Evolutionary conservation across 2,329 filamentous ascomycete species (phyloP), one percentile per base, ranked within the genome.

Genomic region (Ascochyta pisi): DNA sequence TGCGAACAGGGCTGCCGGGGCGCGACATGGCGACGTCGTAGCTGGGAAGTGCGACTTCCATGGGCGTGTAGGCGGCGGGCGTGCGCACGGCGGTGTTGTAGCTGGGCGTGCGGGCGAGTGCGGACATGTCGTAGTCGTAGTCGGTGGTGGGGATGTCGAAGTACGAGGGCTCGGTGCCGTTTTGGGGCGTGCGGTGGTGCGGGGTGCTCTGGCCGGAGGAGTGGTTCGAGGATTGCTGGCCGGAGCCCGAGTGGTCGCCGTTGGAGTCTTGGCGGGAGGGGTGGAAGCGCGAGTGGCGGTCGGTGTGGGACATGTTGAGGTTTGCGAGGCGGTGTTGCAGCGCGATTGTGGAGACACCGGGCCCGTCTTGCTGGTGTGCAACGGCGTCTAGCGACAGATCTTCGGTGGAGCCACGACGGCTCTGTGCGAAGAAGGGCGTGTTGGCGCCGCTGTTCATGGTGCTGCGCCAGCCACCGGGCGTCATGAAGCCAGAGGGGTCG

Each of bases 401-500:
- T 67, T 98, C 95, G 9, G 83, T 80, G 0, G 94, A 98, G 6
- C 89, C 88, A 42, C 88, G 85, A 52, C 92, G 87, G 50, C 83
- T 86, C 38, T 84, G 82, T 2, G 90, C 83, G 66, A 87, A 87
- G 65, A 92, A 88, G 0, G 95, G 95, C 33, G 92, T 97, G 71
- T 85, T 92, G 54, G 91, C 71, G 16, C 77, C 79, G 60, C 78
- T 83, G 56, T 69, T 73, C 51, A 65, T 69, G 23, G 88, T 88
- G 50, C 90, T 78, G 81, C 84, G 68, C 49, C 73, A 73, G 33
- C 85, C 79, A 1, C 83, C 86, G 1, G 91, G 90, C 0, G 90
- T 93, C 76, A 92, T 88, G 72, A 93, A 90, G n/a, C 91, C 91
- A 49, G 83, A 86, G 8, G 86, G 83, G 66, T 96, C 91, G 54